Evolutionary conservation across 805 yeast species (phyloP).

Genomic region (Metschnikowia rubicola): DNA sequence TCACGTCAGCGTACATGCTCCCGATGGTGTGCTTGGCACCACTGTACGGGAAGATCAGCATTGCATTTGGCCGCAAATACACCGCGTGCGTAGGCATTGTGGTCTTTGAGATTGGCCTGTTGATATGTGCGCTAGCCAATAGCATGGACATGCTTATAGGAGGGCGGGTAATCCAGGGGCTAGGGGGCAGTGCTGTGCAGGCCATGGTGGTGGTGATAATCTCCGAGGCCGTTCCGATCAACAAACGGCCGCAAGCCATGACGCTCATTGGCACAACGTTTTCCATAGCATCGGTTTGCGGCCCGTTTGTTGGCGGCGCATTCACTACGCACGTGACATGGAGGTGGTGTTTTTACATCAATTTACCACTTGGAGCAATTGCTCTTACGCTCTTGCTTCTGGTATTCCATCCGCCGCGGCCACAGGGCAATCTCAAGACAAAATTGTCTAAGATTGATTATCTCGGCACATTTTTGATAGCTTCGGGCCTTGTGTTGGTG

Average conservation of each 20-base stretch:
- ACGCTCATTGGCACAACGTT: slow-evolving; percentile 40
- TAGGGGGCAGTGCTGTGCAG: slow-evolving; percentile 72
- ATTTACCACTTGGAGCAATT: slow-evolving; percentile 61
- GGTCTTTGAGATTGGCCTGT: slow-evolving; percentile 60
- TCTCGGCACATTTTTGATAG: slow-evolving; percentile 43
- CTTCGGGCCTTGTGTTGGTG: slow-evolving; percentile 43
- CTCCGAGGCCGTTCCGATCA: slow-evolving; percentile 51
- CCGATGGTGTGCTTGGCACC: slow-evolving; percentile 53
- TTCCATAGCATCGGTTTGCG: slow-evolving; percentile 50
- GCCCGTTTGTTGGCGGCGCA: slow-evolving; percentile 68
- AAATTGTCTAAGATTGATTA: slow-evolving; percentile 48
- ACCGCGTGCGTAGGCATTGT: slow-evolving; percentile 46
- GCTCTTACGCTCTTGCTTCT: slow-evolving; percentile 37
- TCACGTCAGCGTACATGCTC: slow-evolving; percentile 51
- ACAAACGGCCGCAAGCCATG: slow-evolving; percentile 37
- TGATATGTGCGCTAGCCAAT: slow-evolving; percentile 52
- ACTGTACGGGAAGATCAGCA: slow-evolving; percentile 54
- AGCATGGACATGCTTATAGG: slow-evolving; percentile 62
- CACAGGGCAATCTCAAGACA: slow-evolving; percentile 34
- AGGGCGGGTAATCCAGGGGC: slow-evolving; percentile 67
- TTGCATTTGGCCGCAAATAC: slow-evolving; percentile 55
- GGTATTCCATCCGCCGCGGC: slow-evolving; percentile 46
- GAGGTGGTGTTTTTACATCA: slow-evolving; percentile 77
- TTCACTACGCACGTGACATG: slow-evolving; percentile 56
- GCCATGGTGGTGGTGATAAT: slow-evolving; percentile 53